Evolutionary conservation across 306 rosid genomes (phyloP).

Genomic region (Hippophae tibetana): DNA sequence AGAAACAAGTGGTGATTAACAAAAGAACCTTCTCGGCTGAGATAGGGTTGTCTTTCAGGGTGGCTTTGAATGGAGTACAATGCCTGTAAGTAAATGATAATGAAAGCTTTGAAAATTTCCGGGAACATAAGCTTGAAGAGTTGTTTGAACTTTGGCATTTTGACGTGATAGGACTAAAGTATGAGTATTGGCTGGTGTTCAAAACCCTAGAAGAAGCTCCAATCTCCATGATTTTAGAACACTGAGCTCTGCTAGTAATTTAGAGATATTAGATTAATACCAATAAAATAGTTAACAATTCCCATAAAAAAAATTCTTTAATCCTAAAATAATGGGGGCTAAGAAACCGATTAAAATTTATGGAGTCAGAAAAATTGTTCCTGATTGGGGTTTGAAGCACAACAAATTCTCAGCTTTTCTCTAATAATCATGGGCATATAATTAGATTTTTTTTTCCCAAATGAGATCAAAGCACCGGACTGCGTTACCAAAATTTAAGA

Average conservation of each 20-base stretch:
- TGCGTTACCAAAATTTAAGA: too few species aligned
- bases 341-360: too few species aligned
- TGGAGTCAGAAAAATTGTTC: too few species aligned
- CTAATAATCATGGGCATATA: too few species aligned
- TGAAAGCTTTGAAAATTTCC: background rate
- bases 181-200: background rate
- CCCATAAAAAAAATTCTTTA: too few species aligned
- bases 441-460: too few species aligned
- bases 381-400: too few species aligned
- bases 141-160: background rate
- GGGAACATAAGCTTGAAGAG: background rate
- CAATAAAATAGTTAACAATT: too few species aligned
- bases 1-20: background rate
- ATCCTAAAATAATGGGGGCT: too few species aligned
- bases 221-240: constrained; percentile 15
- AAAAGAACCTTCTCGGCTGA: constrained; percentile 13
- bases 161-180: background rate
- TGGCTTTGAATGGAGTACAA: constrained; percentile 19
- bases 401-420: too few species aligned
- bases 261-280: too few species aligned
- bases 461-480: too few species aligned
- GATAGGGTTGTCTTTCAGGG: constrained; percentile 2
- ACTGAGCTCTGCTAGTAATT: background rate
- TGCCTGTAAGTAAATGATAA: constrained; percentile 11
- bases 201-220: constrained; percentile 17